Conservation (phyloP, 768 basidiomycete species). For the Boletus rubroflammeus region DNA sequence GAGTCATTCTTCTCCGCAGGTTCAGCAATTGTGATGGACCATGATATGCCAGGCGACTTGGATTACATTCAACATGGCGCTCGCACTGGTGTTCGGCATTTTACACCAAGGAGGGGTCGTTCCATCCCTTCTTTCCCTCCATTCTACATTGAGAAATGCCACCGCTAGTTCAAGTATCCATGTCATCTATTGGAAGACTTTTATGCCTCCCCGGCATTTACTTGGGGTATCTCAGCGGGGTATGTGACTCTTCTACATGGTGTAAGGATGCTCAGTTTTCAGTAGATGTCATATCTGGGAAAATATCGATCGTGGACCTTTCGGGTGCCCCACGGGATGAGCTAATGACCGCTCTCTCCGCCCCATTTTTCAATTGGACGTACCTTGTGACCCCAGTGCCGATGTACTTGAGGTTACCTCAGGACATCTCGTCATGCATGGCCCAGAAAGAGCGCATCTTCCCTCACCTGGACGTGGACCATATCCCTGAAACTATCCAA, state of each 20-base stretch:
- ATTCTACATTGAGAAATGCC: constrained; percentile 18
- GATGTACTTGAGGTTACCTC: constrained; percentile 21
- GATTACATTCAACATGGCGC: constrained; percentile 27
- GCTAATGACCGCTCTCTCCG: constrained; percentile 17
- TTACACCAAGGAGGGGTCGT: constrained; percentile 41
- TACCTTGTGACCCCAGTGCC: constrained; percentile 34
- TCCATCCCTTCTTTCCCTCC: constrained; percentile 36
- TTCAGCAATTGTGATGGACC: not conserved
- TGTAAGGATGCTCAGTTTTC: not conserved
- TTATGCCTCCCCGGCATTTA: constrained; percentile 38
- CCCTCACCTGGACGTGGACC: constrained; percentile 39
- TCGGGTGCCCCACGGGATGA: constrained; percentile 23
- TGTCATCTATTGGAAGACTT: constrained; percentile 40
- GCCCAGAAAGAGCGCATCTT: constrained; percentile 24
- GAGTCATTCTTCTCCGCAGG: constrained; percentile 1
- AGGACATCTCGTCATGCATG: constrained; percentile 22
- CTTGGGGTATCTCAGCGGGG: constrained; percentile 28
- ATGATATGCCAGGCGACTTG: constrained; percentile 23
- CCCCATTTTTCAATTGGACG: constrained; percentile 2
- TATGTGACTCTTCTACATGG: constrained; percentile 1
- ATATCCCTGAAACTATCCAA: constrained; percentile 30
- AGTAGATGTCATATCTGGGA: constrained; percentile 24
- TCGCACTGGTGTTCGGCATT: constrained; percentile 35
- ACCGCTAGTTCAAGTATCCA: constrained; percentile 3
- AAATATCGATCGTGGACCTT: constrained; percentile 28